Evolutionary conservation across 73 alveolate genomes (phyloP), one percentile per base, ranked within the genome.

Genomic region (Halteria grandinella): DNA sequence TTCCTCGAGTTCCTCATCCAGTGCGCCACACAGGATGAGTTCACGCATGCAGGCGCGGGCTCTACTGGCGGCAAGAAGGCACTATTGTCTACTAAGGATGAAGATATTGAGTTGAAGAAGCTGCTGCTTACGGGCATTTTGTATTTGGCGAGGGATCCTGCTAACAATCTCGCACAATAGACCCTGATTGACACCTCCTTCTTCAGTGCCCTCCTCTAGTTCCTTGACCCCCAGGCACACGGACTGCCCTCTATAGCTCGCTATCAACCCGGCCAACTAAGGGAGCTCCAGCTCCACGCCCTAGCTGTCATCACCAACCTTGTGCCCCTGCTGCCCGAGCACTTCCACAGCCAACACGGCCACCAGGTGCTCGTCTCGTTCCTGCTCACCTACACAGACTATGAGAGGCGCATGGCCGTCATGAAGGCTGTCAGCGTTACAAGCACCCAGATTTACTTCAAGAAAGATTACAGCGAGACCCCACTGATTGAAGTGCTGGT

Each of bases 91-190:
- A 94, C 98, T 1, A 93, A 95, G 58, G 94, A 94, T 57, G 99
- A 95, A 79, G 99, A 95, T 75, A 87, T 95, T 40, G 99, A 95
- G 85, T 94, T 95, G 63, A 95, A 95, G 55, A 95, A 95, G 75
- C 87, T 95, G 23, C 81, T 95, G 14, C 92, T 98, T 97, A 95
- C 98, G 25, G 90, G 98, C 57, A 86, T 94, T 5, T 79, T 92
- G 36, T 86, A 85, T 60, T 55, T 90, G 17, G 86, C 72, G 51
- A 86, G 89, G 57, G 97, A 90, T 62, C 78, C 86, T 55, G 66
- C 49, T 37, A 85, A 90, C 58, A 75, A 72, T 33, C 80, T 52
- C 34, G 94, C 83, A n/a, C 79, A 69, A 62, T 80, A 90, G 33
- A 76, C 82, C 55, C 50, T 90, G 25, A 87, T 82, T 43, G 79